These are phyloP conservation scores for Alternaria solani DNA, from an alignment of 2,329 filamentous ascomycete species.

Conservation along the genomic window DNA sequence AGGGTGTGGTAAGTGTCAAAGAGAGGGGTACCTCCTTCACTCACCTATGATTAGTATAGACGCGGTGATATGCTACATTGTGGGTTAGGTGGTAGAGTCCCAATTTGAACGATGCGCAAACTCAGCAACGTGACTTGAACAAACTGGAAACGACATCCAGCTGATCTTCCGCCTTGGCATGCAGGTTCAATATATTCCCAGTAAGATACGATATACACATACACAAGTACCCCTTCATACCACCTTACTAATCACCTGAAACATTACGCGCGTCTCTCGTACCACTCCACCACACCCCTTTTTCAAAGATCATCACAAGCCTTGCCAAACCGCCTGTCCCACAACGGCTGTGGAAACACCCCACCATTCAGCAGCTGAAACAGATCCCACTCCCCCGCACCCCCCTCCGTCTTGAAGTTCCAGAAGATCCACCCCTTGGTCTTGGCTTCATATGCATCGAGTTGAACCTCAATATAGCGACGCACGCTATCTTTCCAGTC, in stretches of 20 bases:
- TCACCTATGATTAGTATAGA: background rate
- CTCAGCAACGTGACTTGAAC: background rate
- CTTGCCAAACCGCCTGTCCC: slow-evolving; percentile 39
- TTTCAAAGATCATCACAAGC: slow-evolving; percentile 33
- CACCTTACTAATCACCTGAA: background rate
- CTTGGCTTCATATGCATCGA: slow-evolving; percentile 61
- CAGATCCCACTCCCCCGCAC: slow-evolving; percentile 62
- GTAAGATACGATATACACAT: background rate
- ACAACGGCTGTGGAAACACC: slow-evolving; percentile 56
- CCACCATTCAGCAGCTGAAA: slow-evolving; percentile 59
- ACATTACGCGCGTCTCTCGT: background rate
- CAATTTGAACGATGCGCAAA: background rate
- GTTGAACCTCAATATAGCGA: slow-evolving; percentile 63
- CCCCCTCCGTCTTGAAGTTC: slow-evolving; percentile 65
- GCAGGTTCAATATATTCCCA: background rate
- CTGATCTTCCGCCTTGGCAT: background rate
- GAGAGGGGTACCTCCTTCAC: background rate
- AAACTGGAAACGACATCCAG: background rate
- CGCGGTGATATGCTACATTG: background rate
- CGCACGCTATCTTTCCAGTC: slow-evolving; percentile 56
- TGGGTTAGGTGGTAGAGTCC: background rate
- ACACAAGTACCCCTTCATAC: background rate
- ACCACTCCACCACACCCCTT: background rate
- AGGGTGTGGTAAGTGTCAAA: background rate
- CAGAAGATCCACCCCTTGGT: slow-evolving; percentile 65